Base-by-base conservation (phyloP, 2,329 filamentous ascomycete species). In the Pestalotiopsis sp. region DNA sequence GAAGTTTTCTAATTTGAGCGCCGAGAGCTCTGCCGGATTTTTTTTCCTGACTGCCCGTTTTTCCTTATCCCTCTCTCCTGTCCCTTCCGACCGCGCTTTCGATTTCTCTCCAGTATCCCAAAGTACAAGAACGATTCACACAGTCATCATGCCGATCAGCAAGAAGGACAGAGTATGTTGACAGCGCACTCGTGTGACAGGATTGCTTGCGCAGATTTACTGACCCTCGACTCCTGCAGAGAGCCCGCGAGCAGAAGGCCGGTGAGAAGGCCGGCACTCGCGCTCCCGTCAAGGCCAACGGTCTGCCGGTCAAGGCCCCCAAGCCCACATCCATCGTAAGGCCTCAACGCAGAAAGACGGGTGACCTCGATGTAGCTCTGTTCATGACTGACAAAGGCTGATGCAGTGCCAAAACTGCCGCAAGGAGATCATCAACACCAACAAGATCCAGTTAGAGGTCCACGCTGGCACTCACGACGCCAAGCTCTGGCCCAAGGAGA, bases 181-280 rank as follows among this genome's bases (percentile, higher is more conserved):
- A 12, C 40, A 11, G 17, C 13, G 23, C 12, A 58, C n/a, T 66
- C 17, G 40, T 31, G 52, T 57, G 13, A 31, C 25, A 14, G 14
- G 17, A 25, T 4, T 12, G 12, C 20, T 41, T 58, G 59, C 59
- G 4, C 52, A 60, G 12, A n/a, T 52, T 52, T n/a, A 52, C 45
- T 13, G 31, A 65, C 27, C 63, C 62, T 70, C 66, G 23, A 69
- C n/a, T 23, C 31, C 7, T 9, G 4, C 75, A 87, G 82, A 80
- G 86, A 73, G 79, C 82, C 73, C 84, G 84, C 75, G 86, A 88
- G 78, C 86, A 88, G 79, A 85, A 87, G 75, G 85, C 83, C 71
- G 86, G 83, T 57, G 86, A 88, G 4, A 83, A 82, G 36, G 86
- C 84, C 38, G 86, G 86, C 69, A 88, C 86, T 66, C 83, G 86